Base-by-base conservation (phyloP, 225 moss, liverwort and hornwort genomes). In the Sphagnum contortum region DNA sequence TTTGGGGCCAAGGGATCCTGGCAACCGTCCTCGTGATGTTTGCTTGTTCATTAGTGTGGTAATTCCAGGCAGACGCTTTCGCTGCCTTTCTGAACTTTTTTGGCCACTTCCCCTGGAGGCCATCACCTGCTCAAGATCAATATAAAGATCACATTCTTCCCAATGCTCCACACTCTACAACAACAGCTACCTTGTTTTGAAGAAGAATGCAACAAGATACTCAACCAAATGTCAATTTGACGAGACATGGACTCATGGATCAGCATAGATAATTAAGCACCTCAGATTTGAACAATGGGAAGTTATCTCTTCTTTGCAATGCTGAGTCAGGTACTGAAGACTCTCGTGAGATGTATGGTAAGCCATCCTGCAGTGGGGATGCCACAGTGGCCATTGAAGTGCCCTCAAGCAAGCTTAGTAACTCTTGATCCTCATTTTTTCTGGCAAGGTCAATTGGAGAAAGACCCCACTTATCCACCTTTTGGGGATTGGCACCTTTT, bases 381-480 rank as follows among this genome's bases (percentile, higher is more conserved):
- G 29, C 29, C 29, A 29, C 29, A 29, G 29, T 29, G 29, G 1
- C 29, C 29, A 29, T 29, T 29, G 29, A 29, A 29, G 1, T 29
- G 29, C 29, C 29, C 29, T 29, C 29, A 29, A 29, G 29, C 29
- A 29, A 29, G 29, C 29, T 69, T 76, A 60, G 53, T 13, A 71
- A 29, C 5, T 70, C 74, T 2, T 74, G 57, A 2, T 83, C 82
- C 44, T 76, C 67, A 44, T 79, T 81, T 66, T 83, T 78, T 48
- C 87, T 77, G 11, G 94, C 89, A 60, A 94, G 73, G 57, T 83
- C 78, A 5, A 91, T 68, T 4, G 94, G 78, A 45, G 80, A 74
- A 2, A 76, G 69, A 62, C 89, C 75, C 51, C 55, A 72, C n/a
- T 69, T 60, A 54, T 79, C 82, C 6, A 65, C 66, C 72, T 68